Evolutionary conservation across 2,329 filamentous ascomycete species (phyloP), one percentile per base, ranked within the genome.

Genomic region (Neopestalotiopsis clavispora): DNA sequence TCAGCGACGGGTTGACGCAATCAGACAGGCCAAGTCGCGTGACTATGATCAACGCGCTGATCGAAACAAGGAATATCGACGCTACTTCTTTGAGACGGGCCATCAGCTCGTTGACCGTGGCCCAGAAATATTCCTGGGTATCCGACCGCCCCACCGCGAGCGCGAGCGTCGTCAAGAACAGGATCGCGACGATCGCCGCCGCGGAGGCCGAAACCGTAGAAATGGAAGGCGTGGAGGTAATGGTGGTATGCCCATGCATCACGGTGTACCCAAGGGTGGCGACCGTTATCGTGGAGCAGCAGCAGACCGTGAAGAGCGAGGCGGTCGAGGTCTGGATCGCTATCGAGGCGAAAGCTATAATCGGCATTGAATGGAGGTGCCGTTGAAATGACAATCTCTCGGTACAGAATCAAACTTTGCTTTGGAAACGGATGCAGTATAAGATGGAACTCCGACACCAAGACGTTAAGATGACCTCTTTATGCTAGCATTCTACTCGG

Each of bases 41-140:
- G 80, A 84, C 59, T 75, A 75, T 32, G 69, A 78, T 23, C 74
- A 75, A 28, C 69, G 77, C 20, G 79, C 83, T 13, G 80, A 84
- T 58, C 74, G 84, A 49, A 84, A 83, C 70, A 80, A 84, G 66
- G 85, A 88, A 65, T 87, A 89, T 80, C 90, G 92, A 76, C 85
- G 92, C 40, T 94, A 93, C 77, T 91, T 90, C 0, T 94, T 94
- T 73, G 91, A 94, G 77, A 83, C 90, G 68, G 85, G 84, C 0
- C 88, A 90, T 69, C 76, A 80, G 5, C 89, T 94, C 67, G 91
- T 94, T 59, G 92, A 94, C 77, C 86, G 90, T 67, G 92, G 92
- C 14, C 89, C 89, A 17, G 92, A 94, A 77, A 89, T 91, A 49
- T 91, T 91, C 75, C 81, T 89, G 62, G 89, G 89, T 17, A 90